These are phyloP conservation scores for Urochloa ruziziensis DNA, from an alignment of 176 grass and related monocot species.

Conservation along the genomic window DNA sequence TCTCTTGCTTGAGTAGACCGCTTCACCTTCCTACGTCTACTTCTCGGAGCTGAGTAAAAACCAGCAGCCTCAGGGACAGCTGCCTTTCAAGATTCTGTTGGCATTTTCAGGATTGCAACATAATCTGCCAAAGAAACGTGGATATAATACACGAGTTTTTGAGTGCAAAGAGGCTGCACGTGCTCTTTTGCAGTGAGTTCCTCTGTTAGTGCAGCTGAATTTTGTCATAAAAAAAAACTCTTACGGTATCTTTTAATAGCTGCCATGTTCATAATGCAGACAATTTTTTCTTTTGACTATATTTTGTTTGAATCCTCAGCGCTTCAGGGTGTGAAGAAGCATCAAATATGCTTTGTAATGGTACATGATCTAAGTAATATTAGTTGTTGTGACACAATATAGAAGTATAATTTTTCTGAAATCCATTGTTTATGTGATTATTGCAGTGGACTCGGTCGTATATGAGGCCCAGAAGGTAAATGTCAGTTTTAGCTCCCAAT, in stretches of 20 bases:
- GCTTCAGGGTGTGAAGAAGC: slow-evolving; percentile 38
- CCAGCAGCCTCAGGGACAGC: slow-evolving; percentile 36
- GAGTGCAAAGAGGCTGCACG: slow-evolving; percentile 88
- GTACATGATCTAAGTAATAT: slow-evolving; percentile 28
- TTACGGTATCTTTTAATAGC: not conserved
- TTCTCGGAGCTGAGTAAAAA: slow-evolving; percentile 70
- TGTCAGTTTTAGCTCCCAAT: not conserved
- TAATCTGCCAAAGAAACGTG: slow-evolving; percentile 78
- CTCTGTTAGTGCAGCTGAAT: not conserved
- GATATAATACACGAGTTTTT: slow-evolving; percentile 80
- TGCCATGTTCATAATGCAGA: not conserved
- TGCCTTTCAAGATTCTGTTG: slow-evolving; percentile 89
- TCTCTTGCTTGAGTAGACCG: slow-evolving; percentile 55
- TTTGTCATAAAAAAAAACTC: not conserved
- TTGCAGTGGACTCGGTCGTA: slow-evolving; percentile 60
- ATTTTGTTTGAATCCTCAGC: slow-evolving; percentile 44
- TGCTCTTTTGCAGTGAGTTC: slow-evolving; percentile 70
- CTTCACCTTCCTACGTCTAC: slow-evolving; percentile 45
- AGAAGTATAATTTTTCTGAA: not conserved
- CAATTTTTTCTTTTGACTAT: slow-evolving; percentile 6
- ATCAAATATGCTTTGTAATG: slow-evolving; percentile 55
- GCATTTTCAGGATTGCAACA: slow-evolving; percentile 94
- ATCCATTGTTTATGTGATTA: not conserved
- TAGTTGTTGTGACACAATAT: not conserved
- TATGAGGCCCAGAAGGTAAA: slow-evolving; percentile 69